Base-by-base conservation (phyloP, 495 filamentous ascomycete species). In the Choiromyces venosus region DNA sequence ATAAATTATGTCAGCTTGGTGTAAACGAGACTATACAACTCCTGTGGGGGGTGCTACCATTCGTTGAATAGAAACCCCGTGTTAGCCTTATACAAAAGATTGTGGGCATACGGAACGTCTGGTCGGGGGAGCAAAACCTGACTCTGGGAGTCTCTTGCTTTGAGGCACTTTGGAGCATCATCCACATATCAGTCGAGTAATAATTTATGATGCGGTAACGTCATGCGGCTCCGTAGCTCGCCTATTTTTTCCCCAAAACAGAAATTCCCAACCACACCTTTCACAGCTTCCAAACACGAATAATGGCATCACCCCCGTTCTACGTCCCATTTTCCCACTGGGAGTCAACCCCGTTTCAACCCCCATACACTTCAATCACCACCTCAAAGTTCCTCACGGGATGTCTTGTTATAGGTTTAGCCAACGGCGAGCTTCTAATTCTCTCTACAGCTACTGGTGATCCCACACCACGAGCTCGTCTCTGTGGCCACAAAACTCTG, bases 291-390 rank as follows among this genome's bases (percentile, higher is more conserved):
- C 36, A 73, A 16, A 61, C 29, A 61, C n/a, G 40, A 73, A 69
- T 68, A 56, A 81, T 81, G 79, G 68, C 75, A 37, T 65, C 71
- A 29, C 70, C 79, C 21, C 69, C 79, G 0, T 78, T 81, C 66
- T 74, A 77, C 8, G 70, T 81, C 61, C 78, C 79, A 10, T 81
- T 78, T 19, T 67, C 75, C 66, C 75, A 81, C 69, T 81, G 79
- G 79, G 70, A 71, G 12, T 18, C 70, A 19, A 61, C 66, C 46
- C 68, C 73, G 21, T 72, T 74, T 52, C 19, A 67, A 21, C 72
- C 74, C 40, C 68, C 75, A 19, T 46, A n/a, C 4, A 39, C 69
- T 1, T 46, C 66, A 7, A 67, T 80, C 33, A 80, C 79, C 18
- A 42, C 65, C 1, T 73, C 79, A 1, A 73, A 67, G 4, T 71